Evolutionary conservation across 2,329 filamentous ascomycete species (phyloP), one percentile per base, ranked within the genome.

Genomic region (Corinectria fuckeliana): DNA sequence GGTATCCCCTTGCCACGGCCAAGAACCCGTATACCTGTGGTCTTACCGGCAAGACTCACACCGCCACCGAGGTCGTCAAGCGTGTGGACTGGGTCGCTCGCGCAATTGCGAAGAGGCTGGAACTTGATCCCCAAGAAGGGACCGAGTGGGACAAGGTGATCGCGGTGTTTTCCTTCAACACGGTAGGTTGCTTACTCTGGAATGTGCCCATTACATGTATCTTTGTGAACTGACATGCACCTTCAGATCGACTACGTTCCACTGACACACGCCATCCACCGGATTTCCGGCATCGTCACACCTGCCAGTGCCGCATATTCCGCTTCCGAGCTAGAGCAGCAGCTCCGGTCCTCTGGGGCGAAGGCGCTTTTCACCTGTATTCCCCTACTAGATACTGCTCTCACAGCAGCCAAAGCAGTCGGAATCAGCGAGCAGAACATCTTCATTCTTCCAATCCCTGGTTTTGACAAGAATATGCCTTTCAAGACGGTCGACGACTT

Each of bases 111-210:
- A 87, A 90, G 70, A 86, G 91, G 64, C 81, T 94, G 55, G 87
- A 85, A 25, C 92, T 91, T 82, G 74, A 83, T 32, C 86, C 89
- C 2, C 89, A 91, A 59, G 75, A 86, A 51, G 91, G 89, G 13
- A 85, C 86, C 0, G 89, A 93, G 70, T 95, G 89, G 88, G 91
- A 95, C 68, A 93, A 93, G 74, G 90, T 93, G 16, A 80, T 92
- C 38, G 89, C 82, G 1, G 79, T 93, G 26, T 96, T 91, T 77
- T 88, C 89, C 5, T 75, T 93, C 56, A 96, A 96, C 71, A 91
- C 91, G 14, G 90, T 91, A 7, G n/a, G 50, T 18, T 4, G 3
- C 14, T 5, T 10, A 3, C 13, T 7, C 3, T 26, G 10, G n/a
- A 13, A n/a, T 21, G 10, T 9, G 13, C 75, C 11, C 57, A 14